Evolutionary conservation across 768 basidiomycete genomes (phyloP), one percentile per base, ranked within the genome.

Genomic region (Tylopilus subfusipes): DNA sequence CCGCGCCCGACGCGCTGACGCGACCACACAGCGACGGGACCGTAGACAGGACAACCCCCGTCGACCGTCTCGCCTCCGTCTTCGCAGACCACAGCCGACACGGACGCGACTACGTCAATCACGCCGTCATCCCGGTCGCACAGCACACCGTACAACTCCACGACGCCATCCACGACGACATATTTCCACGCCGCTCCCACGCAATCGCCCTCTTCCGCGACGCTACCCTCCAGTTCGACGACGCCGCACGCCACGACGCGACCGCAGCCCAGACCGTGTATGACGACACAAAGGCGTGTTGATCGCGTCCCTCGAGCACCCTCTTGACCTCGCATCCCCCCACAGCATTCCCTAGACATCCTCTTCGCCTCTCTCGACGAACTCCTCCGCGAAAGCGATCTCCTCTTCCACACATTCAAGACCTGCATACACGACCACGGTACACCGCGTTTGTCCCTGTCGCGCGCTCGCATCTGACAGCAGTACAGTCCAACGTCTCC

Each of bases 181-280:
- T 72, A 27, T 67, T 74, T 46, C 54, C 71, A 0, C 55, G 61
- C 16, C 68, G 68, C 25, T 57, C 64, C 1, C 67, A 66, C 4
- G 84, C 81, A 8, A 64, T 86, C 33, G 65, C 81, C 12, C 65
- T 70, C 7, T 81, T 86, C 68, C 79, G 86, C 63, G 75, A 76
- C 18, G 79, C 76, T 21, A 78, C 82, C 66, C 82, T 80, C 62
- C 72, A 72, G 12, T 68, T 79, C 46, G 87, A 89, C 63, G 61
- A 65, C 1, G 62, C 75, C 18, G 68, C 72, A 16, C 70, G 79
- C 29, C 70, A 68, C 31, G 78, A 81, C 55, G 70, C 81, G 53
- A 72, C 76, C 51, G 72, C 76, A 21, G 53, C 81, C 19, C 71
- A 69, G 57, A 62, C 71, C 11, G 68, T 71, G 27, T 76, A 76